Base-by-base conservation (phyloP, 805 yeast genomes). In the Zygosaccharomyces siamensis region DNA sequence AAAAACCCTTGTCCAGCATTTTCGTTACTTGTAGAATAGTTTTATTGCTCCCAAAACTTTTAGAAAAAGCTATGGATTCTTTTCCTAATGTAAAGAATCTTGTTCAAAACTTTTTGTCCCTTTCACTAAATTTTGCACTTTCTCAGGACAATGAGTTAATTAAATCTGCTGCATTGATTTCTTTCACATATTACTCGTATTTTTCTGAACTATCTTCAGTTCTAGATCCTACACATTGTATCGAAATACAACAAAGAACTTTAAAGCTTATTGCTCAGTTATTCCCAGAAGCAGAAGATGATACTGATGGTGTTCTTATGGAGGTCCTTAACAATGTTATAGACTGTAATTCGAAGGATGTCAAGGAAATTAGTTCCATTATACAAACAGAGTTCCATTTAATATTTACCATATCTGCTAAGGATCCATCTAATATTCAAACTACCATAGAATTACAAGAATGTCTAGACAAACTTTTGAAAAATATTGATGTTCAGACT, bases 381-480 rank as follows among this genome's bases (percentile, higher is more conserved):
- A 31, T 63, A 14, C 61, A 70, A 31, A 54, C 62, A 1, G 72
- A 76, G 6, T 70, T 86, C 5, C 74, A 75, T 32, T 63, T 89
- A 46, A 72, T 89, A 4, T 74, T 88, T 52, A 68, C 74, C 5
- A 75, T 88, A 12, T 83, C 92, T 0, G 78, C 80, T 46, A 82
- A 81, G 55, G 92, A 87, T 59, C 78, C 93, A 0, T 75, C 89
- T 0, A 88, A 89, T 58, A 71, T 87, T 36, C 87, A 86, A 53
- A 71, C 86, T 18, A 77, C 77, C 3, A 71, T 80, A 0, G 88
- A 84, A 49, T 75, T 89, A 0, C 73, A 81, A 30, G 95, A 86
- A 42, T 81, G 89, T 51, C 69, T 90, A 30, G 79, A 77, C 23
- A 77, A 74, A 27, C 66, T 89, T 21, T 68, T 89, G n/a, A 69